These are phyloP conservation scores for Penicillium sp. DNA, from an alignment of 2,329 filamentous ascomycete species.

Conservation along the genomic window DNA sequence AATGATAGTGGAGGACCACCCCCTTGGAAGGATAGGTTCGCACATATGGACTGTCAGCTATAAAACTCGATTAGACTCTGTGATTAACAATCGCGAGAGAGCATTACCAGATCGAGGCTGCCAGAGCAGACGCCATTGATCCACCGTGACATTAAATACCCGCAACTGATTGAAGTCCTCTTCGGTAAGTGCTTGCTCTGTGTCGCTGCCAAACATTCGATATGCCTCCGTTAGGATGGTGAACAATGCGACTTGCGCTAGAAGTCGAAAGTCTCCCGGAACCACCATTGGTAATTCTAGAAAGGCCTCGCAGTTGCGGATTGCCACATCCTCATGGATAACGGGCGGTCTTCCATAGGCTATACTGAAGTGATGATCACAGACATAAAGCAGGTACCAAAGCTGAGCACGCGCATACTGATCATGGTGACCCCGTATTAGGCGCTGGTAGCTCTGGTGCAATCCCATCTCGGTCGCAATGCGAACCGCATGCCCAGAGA, in stretches of 20 bases:
- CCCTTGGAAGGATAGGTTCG: conserved; percentile 48
- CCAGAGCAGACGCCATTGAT: conserved; percentile 50
- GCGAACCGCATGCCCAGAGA: conserved; percentile 54
- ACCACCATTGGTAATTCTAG: conserved; percentile 49
- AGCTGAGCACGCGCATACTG: conserved; percentile 53
- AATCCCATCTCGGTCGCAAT: conserved; percentile 55
- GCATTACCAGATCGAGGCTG: conserved; percentile 41
- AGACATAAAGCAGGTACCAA: conserved; percentile 60
- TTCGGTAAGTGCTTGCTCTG: conserved; percentile 47
- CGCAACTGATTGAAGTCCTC: conserved; percentile 48
- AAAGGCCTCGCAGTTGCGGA: conserved; percentile 54
- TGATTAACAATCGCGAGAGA: not conserved
- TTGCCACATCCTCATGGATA: conserved; percentile 53
- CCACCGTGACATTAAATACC: conserved; percentile 45
- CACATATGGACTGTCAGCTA: conserved; percentile 43
- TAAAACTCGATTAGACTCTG: conserved; percentile 4
- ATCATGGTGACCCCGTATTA: conserved; percentile 45
- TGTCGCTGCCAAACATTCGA: conserved; percentile 54
- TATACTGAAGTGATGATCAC: conserved; percentile 61
- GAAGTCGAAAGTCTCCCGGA: conserved; percentile 51
- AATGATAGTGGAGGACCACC: conserved; percentile 49
- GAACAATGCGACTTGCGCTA: conserved; percentile 55
- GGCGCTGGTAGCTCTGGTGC: conserved; percentile 50
- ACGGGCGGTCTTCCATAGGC: conserved; percentile 55
- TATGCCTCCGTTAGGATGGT: conserved; percentile 53